These are phyloP conservation scores for Leccinum longicurvipes DNA, from an alignment of 768 basidiomycete species.

Conservation along the genomic window DNA sequence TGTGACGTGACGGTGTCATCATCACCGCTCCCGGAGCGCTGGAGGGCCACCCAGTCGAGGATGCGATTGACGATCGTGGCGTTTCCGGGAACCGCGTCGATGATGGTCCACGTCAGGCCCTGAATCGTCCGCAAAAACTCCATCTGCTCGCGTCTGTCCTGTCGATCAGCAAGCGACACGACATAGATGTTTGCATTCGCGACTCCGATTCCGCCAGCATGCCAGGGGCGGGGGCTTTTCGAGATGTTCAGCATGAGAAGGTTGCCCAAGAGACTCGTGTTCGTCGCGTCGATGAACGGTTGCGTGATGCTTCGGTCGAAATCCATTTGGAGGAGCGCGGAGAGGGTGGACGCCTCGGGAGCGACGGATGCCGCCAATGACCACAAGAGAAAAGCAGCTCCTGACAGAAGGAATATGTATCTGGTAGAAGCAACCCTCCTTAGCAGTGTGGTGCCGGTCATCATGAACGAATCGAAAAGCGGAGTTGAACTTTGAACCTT, in stretches of 20 bases:
- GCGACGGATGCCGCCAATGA: conserved; percentile 7
- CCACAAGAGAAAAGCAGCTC: conserved; percentile 20
- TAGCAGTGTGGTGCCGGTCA: conserved; percentile 9
- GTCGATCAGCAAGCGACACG: conserved; percentile 54
- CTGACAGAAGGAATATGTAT: conserved; percentile 22
- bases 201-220: conserved; percentile 32
- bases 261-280: neutral
- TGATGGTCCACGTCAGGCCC: conserved; percentile 50
- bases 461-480: neutral
- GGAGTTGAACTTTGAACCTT: too few relatives aligned
- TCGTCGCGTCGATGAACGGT: neutral
- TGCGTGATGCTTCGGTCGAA: conserved; percentile 2
- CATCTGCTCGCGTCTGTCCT: conserved; percentile 58
- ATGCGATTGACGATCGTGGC: conserved; percentile 40
- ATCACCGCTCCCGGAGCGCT: conserved; percentile 1
- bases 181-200: conserved; percentile 47
- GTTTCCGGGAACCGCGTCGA: conserved; percentile 45
- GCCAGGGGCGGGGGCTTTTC: neutral
- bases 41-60: conserved; percentile 38
- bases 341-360: conserved; percentile 12
- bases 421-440: conserved; percentile 15
- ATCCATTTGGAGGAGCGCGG: conserved; percentile 15
- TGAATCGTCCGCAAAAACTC: conserved; percentile 47
- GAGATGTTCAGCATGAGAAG: neutral
- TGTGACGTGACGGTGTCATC: too few relatives aligned